Conservation (phyloP, 2,329 filamentous ascomycete species). For the Anthostomella pinea region DNA sequence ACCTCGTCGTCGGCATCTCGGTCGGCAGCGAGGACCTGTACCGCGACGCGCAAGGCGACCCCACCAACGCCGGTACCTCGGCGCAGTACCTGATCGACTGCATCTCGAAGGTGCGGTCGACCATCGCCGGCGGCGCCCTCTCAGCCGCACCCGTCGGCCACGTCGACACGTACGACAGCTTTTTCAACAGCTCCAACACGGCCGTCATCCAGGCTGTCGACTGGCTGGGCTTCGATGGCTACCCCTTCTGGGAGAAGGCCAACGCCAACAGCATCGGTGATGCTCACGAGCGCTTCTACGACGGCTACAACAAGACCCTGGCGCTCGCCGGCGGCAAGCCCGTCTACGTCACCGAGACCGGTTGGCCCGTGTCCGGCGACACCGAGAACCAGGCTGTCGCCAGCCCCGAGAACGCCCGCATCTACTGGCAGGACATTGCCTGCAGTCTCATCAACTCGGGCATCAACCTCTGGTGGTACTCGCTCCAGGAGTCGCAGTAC, state of each 20-base stretch:
- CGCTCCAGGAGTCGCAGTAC: conserved; percentile 35
- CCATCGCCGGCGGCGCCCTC: conserved; percentile 40
- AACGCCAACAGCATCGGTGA: conserved; percentile 42
- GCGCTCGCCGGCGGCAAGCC: conserved; percentile 51
- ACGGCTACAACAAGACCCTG: conserved; percentile 32
- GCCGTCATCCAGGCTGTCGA: conserved; percentile 50
- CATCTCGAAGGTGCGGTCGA: conserved; percentile 52
- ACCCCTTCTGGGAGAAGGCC: conserved; percentile 50
- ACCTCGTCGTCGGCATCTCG: conserved; percentile 50
- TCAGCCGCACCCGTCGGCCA: conserved; percentile 45
- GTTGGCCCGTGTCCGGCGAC: conserved; percentile 52
- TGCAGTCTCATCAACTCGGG: conserved; percentile 26
- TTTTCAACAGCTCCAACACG: conserved; percentile 47
- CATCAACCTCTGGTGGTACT: conserved; percentile 37
- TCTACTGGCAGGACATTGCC: conserved; percentile 33
- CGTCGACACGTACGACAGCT: conserved; percentile 55
- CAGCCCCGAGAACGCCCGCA: conserved; percentile 43
- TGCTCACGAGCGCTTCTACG: conserved; percentile 42
- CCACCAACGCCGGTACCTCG: conserved; percentile 32
- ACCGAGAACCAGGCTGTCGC: conserved; percentile 44
- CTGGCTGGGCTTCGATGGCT: conserved; percentile 52
- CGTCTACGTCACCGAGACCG: conserved; percentile 65
- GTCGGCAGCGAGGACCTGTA: conserved; percentile 58
- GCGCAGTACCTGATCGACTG: conserved; percentile 53
- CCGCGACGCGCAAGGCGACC: conserved; percentile 41